Evolutionary conservation across 140 eudicot species (phyloP).

Genomic region (Ambrosia hybrid): DNA sequence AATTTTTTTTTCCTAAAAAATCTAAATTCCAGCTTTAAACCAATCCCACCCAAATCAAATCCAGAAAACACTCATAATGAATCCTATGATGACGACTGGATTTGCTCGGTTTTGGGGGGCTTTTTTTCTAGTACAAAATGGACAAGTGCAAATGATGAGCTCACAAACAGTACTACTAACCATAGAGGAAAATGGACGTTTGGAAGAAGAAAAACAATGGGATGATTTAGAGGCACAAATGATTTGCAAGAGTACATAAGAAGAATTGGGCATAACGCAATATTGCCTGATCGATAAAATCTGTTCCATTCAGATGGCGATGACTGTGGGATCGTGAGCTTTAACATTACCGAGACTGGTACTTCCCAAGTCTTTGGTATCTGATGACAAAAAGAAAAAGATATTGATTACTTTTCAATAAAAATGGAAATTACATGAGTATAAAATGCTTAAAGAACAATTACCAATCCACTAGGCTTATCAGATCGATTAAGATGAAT

Average conservation of each 20-base stretch:
- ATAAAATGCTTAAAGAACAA: slow-evolving; percentile 16
- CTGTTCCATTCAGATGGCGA: slow-evolving; percentile 93
- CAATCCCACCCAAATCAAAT: too few relatives aligned
- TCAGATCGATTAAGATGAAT: slow-evolving; percentile 7
- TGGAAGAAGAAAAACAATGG: slow-evolving; percentile 66
- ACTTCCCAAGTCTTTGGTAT: slow-evolving; percentile 75
- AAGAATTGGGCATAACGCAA: slow-evolving; percentile 83
- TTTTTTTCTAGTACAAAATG: slow-evolving; percentile 68
- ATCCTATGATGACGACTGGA: slow-evolving; percentile 55
- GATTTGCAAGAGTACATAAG: slow-evolving; percentile 84
- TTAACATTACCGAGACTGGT: slow-evolving; percentile 69
- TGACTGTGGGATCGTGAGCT: slow-evolving; percentile 82
- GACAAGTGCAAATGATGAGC: slow-evolving; percentile 74
- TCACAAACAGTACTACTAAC: slow-evolving; percentile 63
- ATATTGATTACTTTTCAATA: slow-evolving; percentile 1
- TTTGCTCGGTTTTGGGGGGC: slow-evolving; percentile 85
- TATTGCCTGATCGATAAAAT: slow-evolving; percentile 73
- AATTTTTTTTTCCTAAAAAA: too few relatives aligned
- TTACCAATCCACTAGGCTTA: background rate
- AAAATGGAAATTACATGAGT: slow-evolving; percentile 1
- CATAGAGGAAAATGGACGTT: slow-evolving; percentile 79
- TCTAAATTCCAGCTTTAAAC: too few relatives aligned
- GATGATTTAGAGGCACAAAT: slow-evolving; percentile 68
- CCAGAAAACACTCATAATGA: slow-evolving; percentile 96
- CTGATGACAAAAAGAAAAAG: slow-evolving; percentile 41